A percentile compares a stretch with the other conserved stretches of the same genome.
Evolutionary conservation across 441 rosid species (phyloP).

Genomic region (Erysimum pusillum): DNA sequence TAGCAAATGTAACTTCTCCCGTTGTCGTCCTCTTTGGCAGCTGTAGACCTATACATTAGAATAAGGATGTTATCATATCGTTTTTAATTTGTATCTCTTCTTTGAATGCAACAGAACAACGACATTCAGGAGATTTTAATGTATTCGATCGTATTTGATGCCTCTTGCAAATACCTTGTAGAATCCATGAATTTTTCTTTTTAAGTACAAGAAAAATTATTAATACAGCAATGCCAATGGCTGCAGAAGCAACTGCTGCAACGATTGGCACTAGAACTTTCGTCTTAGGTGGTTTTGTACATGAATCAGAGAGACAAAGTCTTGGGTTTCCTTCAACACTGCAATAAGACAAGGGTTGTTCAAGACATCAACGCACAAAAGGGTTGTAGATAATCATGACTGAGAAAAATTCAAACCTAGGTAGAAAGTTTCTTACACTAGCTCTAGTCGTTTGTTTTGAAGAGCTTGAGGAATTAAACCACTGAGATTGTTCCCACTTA

Average conservation of each 20-base stretch:
- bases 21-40: background rate
- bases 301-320: background rate
- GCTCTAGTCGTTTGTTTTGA: background rate
- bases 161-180: slow-evolving; percentile 12
- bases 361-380: no score
- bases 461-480: slow-evolving; percentile 33
- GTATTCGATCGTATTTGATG: background rate
- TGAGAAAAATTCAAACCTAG: background rate
- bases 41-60: background rate
- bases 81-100: background rate
- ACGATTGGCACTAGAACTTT: background rate
- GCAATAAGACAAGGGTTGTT: background rate
- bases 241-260: slow-evolving; percentile 14
- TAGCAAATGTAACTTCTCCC: slow-evolving; percentile 6
- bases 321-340: slow-evolving; percentile 36
- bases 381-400: no score
- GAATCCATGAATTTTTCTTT: background rate
- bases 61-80: background rate
- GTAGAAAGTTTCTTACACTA: background rate
- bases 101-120: background rate
- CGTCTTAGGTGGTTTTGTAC: no score
- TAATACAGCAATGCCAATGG: background rate
- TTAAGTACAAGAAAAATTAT: background rate
- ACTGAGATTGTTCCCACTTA: slow-evolving; percentile 37
- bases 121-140: background rate